phyloP scores from a whole-genome alignment of 441 rosid species.

The Eutrema salsugineum region DNA sequence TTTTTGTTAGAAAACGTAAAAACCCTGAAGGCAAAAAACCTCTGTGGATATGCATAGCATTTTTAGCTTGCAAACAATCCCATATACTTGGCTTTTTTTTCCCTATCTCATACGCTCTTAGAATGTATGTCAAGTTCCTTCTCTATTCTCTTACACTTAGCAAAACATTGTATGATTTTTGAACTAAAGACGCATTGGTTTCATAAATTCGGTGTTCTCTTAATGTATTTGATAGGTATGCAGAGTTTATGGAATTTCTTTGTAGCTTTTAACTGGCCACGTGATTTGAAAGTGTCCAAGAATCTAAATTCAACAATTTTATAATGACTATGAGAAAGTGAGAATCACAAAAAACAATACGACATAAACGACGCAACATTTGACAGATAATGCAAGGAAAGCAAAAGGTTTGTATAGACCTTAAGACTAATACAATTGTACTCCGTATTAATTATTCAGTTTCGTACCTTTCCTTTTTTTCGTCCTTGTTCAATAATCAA shows the following conservation, averaged over 20 bases:
- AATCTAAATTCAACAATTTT: constrained; percentile 5
- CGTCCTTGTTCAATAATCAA: not conserved
- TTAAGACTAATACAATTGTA: not conserved
- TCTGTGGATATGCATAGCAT: no score
- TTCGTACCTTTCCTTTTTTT: not conserved
- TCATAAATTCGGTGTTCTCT: not conserved
- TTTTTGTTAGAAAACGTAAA: no score
- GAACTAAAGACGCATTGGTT: not conserved
- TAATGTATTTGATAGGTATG: not conserved
- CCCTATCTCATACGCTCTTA: no score
- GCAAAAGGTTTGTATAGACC: not conserved
- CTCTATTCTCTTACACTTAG: no score
- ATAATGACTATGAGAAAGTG: constrained; percentile 5
- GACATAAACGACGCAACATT: constrained; percentile 17
- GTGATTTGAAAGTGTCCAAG: constrained; percentile 24
- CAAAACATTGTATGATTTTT: no score
- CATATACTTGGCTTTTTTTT: no score
- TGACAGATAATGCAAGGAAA: constrained; percentile 20
- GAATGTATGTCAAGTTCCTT: no score
- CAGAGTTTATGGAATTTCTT: not conserved
- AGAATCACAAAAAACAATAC: not conserved
- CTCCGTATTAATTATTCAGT: not conserved
- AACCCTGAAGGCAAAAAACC: no score
- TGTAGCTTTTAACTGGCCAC: constrained; percentile 13
- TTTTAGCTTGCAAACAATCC: no score